Conservation (phyloP, 1,284 basidiomycete genomes). For the Stygiomarasmius scandens region DNA sequence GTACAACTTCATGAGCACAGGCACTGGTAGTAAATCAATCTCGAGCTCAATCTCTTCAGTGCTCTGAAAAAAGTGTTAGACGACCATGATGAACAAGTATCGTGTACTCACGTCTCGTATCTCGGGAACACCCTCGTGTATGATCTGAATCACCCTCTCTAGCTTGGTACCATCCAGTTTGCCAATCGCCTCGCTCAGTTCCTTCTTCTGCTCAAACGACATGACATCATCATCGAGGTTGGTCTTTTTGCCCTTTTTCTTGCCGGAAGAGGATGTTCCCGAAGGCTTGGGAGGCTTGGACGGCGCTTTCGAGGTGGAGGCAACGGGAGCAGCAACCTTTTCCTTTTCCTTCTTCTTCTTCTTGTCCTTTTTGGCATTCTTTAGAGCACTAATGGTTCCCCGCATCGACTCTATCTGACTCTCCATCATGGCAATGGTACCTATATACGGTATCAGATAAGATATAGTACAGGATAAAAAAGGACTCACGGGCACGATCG, state of each 20-base stretch:
- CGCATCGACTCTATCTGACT: slow-evolving; percentile 74
- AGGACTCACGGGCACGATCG: slow-evolving; percentile 58
- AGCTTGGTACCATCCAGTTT: slow-evolving; percentile 78
- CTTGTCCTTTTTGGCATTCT: slow-evolving; percentile 58
- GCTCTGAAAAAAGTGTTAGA: slow-evolving; percentile 53
- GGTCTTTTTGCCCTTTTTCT: slow-evolving; percentile 60
- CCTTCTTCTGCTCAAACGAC: slow-evolving; percentile 94
- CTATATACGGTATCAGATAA: slow-evolving; percentile 39
- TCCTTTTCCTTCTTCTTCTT: slow-evolving; percentile 53
- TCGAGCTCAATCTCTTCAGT: slow-evolving; percentile 97
- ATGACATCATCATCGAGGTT: slow-evolving; percentile 71
- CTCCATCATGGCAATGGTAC: slow-evolving; percentile 72
- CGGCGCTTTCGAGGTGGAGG: slow-evolving; percentile 62
- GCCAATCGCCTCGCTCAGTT: slow-evolving; percentile 89
- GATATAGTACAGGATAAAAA: slow-evolving; percentile 12
- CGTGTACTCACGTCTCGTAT: slow-evolving; percentile 78
- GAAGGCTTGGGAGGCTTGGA: slow-evolving; percentile 46
- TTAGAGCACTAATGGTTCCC: slow-evolving; percentile 63
- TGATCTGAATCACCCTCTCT: slow-evolving; percentile 88
- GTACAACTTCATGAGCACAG: slow-evolving; percentile 88
- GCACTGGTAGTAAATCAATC: slow-evolving; percentile 85
- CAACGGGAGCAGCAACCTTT: slow-evolving; percentile 37
- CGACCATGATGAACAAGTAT: slow-evolving; percentile 11
- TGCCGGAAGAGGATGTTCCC: slow-evolving; percentile 32
- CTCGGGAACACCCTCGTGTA: slow-evolving; percentile 86